Conservation (phyloP, 2,329 filamentous ascomycete genomes). For the Monilinia aucupariae region DNA sequence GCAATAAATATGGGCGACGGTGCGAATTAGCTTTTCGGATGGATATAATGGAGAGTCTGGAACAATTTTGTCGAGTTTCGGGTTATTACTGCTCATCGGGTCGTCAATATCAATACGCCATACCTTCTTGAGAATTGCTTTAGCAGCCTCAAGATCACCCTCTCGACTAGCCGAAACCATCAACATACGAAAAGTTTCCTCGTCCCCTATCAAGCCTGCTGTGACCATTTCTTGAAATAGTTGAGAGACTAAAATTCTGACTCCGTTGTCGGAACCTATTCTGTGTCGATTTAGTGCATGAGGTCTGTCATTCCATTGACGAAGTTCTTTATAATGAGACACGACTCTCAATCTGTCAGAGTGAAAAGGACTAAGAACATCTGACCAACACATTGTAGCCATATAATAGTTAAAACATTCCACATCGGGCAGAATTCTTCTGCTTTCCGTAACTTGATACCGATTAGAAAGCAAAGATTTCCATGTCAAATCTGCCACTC, state of each 20-base stretch:
- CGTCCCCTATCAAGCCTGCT: slow-evolving; percentile 42
- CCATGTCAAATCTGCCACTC: slow-evolving; percentile 45
- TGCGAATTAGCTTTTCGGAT: slow-evolving; percentile 52
- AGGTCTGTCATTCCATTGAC: slow-evolving; percentile 22
- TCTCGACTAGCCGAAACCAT: slow-evolving; percentile 49
- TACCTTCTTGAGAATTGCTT: slow-evolving; percentile 44
- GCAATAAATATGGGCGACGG: slow-evolving; percentile 65
- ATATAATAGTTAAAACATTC: slow-evolving; percentile 52
- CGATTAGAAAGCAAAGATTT: slow-evolving; percentile 37
- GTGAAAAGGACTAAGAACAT: slow-evolving; percentile 37
- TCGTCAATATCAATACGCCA: slow-evolving; percentile 45
- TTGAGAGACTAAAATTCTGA: slow-evolving; percentile 21
- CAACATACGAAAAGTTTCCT: slow-evolving; percentile 48
- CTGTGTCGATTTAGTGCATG: slow-evolving; percentile 26
- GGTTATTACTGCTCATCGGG: slow-evolving; percentile 18
- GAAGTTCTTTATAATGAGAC: slow-evolving; percentile 28
- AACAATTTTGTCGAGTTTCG: slow-evolving; percentile 35
- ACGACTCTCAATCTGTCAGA: slow-evolving; percentile 34
- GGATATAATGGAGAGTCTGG: slow-evolving; percentile 53
- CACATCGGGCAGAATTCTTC: slow-evolving; percentile 39
- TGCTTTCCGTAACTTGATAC: neutral
- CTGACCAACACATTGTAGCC: slow-evolving; percentile 45
- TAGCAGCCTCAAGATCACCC: slow-evolving; percentile 44
- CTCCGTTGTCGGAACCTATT: slow-evolving; percentile 21
- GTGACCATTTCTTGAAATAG: slow-evolving; percentile 46